Base-by-base conservation (phyloP, 305 asterid species). In the Andrographis paniculata region DNA sequence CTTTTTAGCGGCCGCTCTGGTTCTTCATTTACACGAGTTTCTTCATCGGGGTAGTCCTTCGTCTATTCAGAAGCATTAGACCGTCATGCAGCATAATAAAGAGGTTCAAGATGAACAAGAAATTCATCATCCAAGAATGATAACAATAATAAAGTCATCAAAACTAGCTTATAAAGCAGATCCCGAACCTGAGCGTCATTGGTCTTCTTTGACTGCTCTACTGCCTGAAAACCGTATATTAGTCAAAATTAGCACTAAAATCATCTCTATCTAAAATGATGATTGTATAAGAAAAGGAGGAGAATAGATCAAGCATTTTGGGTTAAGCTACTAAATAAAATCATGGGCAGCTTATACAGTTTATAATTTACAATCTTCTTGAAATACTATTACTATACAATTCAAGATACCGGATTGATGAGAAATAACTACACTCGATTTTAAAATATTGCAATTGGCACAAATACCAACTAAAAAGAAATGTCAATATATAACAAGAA, bases 1-100 rank as follows among this genome's bases (percentile, higher is more conserved):
- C 73, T 66, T 77, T 77, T 76, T 49, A 61, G 56, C 4, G 87
- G 91, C 35, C 76, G 68, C 52, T 61, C 74, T 15, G 73, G 74
- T 55, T 72, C 84, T 50, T 71, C 77, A 54, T 63, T 36, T 35
- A 55, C 63, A 55, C 55, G 72, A 41, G 66, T 62, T 64, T 69
- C 69, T 59, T 69, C 69, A 50, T 62, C 47, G 14, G 45, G 58
- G 54, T 37, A 56, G 17, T 50, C 72, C 47, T 42, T 65, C 42
- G 48, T 55, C 83, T 62, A 54, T 55, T 53, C 27, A 48, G 54
- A 53, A 56, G 45, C 44, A 19, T 31, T 35, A 60, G 23, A 6
- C 33, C n/a, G 45, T 51, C 56, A 37, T 55, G 33, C 35, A 41
- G 30, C 20, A 43, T 45, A 43, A n/a, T 36, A 40, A 19, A 55